phyloP scores from a whole-genome alignment of 2,329 filamentous ascomycete species.

The Apiospora aurea region DNA sequence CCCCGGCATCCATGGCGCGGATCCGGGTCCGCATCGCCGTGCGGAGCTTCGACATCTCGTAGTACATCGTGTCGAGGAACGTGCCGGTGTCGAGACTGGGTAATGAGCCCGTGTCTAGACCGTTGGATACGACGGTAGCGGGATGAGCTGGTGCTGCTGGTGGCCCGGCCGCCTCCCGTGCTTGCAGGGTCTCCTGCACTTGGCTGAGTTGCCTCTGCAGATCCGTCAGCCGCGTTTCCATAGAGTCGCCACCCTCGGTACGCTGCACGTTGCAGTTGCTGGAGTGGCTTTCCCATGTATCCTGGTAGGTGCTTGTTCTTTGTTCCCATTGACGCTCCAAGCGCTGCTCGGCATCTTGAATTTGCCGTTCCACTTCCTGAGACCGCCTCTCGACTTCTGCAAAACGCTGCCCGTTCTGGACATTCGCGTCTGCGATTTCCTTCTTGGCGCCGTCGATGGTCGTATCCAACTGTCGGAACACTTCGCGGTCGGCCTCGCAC shows the following conservation, averaged over 20 bases:
- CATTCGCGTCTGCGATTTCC: background rate
- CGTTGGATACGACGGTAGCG: background rate
- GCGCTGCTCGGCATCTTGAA: background rate
- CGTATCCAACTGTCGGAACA: background rate
- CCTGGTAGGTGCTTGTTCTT: background rate
- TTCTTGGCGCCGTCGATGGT: background rate
- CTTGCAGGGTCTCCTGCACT: background rate
- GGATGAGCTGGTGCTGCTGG: background rate
- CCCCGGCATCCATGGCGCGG: slow-evolving; percentile 20
- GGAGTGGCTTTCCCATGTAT: background rate
- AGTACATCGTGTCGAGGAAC: slow-evolving; percentile 7
- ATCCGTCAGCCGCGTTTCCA: background rate
- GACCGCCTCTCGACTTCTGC: background rate
- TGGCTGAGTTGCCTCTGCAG: slow-evolving; percentile 7
- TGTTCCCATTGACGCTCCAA: background rate
- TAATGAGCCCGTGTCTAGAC: background rate
- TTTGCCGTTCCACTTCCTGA: background rate
- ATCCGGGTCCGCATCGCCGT: slow-evolving; percentile 19
- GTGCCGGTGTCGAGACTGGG: background rate
- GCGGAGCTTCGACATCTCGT: slow-evolving; percentile 17
- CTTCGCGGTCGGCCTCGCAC: background rate
- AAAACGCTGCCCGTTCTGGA: background rate
- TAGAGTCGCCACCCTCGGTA: background rate
- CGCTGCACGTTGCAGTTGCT: background rate
- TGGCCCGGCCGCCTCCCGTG: background rate